These are phyloP conservation scores for Exsudoporus frostii DNA, from an alignment of 768 basidiomycete genomes.

Conservation along the genomic window DNA sequence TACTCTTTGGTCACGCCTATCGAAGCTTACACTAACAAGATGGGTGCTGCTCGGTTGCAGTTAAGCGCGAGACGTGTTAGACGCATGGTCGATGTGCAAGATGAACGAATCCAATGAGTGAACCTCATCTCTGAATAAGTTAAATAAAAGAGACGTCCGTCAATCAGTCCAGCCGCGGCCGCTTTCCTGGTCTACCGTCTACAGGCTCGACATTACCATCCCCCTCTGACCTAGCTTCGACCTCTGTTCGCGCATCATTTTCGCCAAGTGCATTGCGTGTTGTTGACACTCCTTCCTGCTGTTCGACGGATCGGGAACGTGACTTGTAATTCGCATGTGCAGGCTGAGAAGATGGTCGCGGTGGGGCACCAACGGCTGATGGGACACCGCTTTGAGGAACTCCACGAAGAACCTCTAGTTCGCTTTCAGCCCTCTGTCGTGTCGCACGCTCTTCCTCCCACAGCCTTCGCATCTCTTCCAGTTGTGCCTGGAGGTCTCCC, in stretches of 20 bases:
- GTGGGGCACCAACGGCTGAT: not conserved
- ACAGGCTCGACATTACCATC: conserved; percentile 10
- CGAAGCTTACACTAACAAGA: not conserved
- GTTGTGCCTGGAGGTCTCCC: conserved; percentile 79
- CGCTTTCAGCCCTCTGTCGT: conserved; percentile 59
- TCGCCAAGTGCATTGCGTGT: conserved; percentile 10
- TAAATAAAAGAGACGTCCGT: conserved; percentile 1
- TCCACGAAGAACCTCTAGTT: conserved; percentile 55
- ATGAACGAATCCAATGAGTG: conserved; percentile 9
- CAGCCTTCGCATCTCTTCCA: conserved; percentile 76
- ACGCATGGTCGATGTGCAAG: conserved; percentile 9
- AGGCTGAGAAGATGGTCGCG: conserved; percentile 20
- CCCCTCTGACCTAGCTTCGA: conserved; percentile 18
- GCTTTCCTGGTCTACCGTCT: conserved; percentile 30
- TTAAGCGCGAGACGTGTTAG: conserved; percentile 1
- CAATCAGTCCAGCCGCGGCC: conserved; percentile 31
- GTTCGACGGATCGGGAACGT: conserved; percentile 30
- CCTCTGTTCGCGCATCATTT: conserved; percentile 22
- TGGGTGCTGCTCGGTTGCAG: not conserved
- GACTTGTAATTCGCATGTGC: conserved; percentile 10
- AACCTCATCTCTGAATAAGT: conserved; percentile 16
- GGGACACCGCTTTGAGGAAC: conserved; percentile 20
- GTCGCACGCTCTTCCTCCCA: conserved; percentile 75
- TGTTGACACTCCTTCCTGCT: conserved; percentile 17
- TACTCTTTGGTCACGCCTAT: not conserved